Evolutionary conservation across 2,329 filamentous ascomycete species (phyloP), one percentile per base, ranked within the genome.

Genomic region (Aspergillus japonicus): DNA sequence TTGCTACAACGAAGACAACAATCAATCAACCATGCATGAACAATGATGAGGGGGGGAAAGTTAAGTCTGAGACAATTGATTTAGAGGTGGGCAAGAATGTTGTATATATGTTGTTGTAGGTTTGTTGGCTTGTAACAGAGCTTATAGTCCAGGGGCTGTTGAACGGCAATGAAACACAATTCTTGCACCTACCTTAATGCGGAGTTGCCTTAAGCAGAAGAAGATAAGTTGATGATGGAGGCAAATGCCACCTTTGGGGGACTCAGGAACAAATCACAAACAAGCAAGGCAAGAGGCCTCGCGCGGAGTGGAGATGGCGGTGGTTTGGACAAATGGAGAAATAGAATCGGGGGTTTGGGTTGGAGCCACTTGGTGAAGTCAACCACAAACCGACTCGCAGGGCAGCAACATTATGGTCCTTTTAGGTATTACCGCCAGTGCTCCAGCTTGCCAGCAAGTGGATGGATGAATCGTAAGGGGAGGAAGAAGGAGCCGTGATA

Each of bases 321-420:
- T 33, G 54, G 26, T 23, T 35, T 51, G 54, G 60, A 56, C 62
- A 62, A 64, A 64, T 64, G 50, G 54, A 58, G 51, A 26, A 31
- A 31, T 44, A 19, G 39, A 19, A 19, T 44, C 47, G 35, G 23
- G 19, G 19, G 29, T 26, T 44, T n/a, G 51, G 47, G 49, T 62
- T 57, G 60, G 62, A 62, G 56, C 60, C 62, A 62, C 52, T 44
- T 48, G 54, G 50, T 60, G 33, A 62, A 51, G 51, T 60, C 60
- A 62, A 57, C 50, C 51, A 53, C 35, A 57, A 62, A 57, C 62
- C 62, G 16, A 8, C 39, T n/a, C 14, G 39, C 39, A 44, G 39
- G 39, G 39, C 39, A 44, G 39, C 39, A 44, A 44, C 39, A 44
- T 44, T 19, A 6, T 44, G 14, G 39, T 44, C 16, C n/a, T 44